A percentile compares a stretch with the other conserved stretches of the same genome.
Evolutionary conservation across 768 basidiomycete species (phyloP).

Genomic region (Lactarius sp.): DNA sequence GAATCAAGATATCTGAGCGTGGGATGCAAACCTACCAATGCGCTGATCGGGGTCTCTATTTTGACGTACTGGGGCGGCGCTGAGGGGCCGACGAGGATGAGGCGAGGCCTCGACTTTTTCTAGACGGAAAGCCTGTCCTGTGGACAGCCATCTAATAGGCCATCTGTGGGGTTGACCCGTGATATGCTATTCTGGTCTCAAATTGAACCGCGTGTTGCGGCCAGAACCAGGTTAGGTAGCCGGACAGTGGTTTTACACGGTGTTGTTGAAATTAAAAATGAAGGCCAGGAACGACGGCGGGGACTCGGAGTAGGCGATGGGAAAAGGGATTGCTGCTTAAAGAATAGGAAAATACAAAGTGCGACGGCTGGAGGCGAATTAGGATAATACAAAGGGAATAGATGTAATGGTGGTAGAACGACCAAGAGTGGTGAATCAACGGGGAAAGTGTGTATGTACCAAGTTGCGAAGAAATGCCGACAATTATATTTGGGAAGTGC

Average conservation of each 20-base stretch:
- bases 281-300: background rate
- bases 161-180: background rate
- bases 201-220: background rate
- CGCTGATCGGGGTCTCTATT: background rate
- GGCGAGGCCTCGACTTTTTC: background rate
- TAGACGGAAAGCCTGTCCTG: background rate
- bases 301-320: background rate
- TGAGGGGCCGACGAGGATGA: background rate
- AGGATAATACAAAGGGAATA: background rate
- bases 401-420: background rate
- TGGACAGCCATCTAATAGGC: background rate
- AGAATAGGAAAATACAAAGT: background rate
- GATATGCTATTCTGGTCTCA: background rate
- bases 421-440: background rate
- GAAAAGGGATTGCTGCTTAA: background rate
- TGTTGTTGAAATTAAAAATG: background rate
- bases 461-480: background rate
- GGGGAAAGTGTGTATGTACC: background rate
- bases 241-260: background rate
- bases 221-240: background rate
- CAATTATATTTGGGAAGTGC: background rate
- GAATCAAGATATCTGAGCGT: no score
- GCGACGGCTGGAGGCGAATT: background rate
- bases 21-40: background rate
- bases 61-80: background rate